Evolutionary conservation across 257 asterid genomes (phyloP), one percentile per base, ranked within the genome.

Genomic region (Fraxinus pennsylvanica): DNA sequence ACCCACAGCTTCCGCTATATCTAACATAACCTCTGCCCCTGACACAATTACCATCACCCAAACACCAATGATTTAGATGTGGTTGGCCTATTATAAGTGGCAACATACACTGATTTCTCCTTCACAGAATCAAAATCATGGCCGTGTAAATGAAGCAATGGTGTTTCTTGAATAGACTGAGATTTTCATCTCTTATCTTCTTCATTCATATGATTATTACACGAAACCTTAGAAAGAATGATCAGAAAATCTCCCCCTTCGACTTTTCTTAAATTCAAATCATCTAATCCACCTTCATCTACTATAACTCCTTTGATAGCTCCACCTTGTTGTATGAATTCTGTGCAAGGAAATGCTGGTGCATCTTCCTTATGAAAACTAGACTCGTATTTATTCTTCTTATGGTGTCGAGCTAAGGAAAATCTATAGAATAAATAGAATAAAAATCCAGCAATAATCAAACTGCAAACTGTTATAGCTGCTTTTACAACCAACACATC

Each of bases 241-340:
- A 88, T 81, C 9, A 85, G 33, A 50, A 84, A 66, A 12, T 83
- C 73, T 25, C 86, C 82, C 9, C 70, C 86, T 6, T 86, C 86
- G 21, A 81, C 32, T 75, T 71, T 86, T 75, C 92, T 80, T 77
- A 92, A 54, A 68, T 92, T 92, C 68, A 92, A 43, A 77, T 92
- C 89, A 76, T 94, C 97, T 78, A 81, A 72, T 21, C 97, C 98
- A 66, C 89, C 86, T 73, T 91, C 96, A 50, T 94, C 96, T 3
- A 92, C 89, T 39, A 94, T 81, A 3, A 90, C 52, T 54, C 97
- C 95, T 68, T 81, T 86, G 27, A 93, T 32, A 13, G 82, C 87
- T 33, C 92, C 88, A 13, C 88, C 85, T 4, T 82, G 83, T 14
- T 76, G 91, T 66, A 79, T 81, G 75, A 87, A 84, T 33, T 84